These are phyloP conservation scores for Tetradesmus obliquus DNA, from an alignment of 139 green algal species.

Conservation along the genomic window DNA sequence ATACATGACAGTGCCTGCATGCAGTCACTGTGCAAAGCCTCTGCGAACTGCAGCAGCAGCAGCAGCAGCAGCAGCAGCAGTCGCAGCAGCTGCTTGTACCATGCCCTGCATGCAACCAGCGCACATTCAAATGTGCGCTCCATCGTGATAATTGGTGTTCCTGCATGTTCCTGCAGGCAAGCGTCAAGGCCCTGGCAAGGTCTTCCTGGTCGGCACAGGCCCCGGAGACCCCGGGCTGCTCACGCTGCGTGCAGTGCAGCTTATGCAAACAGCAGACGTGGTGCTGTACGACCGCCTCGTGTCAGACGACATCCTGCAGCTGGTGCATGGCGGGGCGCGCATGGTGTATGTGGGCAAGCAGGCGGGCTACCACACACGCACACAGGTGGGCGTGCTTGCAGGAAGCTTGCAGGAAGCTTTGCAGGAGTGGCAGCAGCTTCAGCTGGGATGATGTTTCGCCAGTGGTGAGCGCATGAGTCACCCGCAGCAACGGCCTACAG, in stretches of 20 bases:
- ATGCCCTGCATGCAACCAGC: neutral
- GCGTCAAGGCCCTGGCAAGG: conserved; percentile 58
- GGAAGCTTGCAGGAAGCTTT: neutral
- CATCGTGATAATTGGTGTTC: too few relatives aligned
- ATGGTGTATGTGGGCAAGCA: conserved; percentile 99
- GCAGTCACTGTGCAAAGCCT: neutral
- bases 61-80: neutral
- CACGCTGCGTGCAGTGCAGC: conserved; percentile 88
- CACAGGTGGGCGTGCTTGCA: conserved; percentile 64
- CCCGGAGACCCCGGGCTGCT: conserved; percentile 96
- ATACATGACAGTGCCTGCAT: neutral
- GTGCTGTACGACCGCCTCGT: conserved; percentile 97
- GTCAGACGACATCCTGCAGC: conserved; percentile 89
- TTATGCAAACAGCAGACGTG: conserved; percentile 96
- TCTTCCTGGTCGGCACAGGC: conserved; percentile 97
- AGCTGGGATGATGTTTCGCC: neutral
- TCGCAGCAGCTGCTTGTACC: neutral
- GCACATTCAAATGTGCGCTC: too few relatives aligned
- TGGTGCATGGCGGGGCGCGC: conserved; percentile 77
- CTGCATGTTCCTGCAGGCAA: conserved; percentile 13
- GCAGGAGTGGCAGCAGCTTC: neutral
- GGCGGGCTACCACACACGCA: conserved; percentile 93
- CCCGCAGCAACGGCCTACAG: too few relatives aligned
- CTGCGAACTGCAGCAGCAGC: neutral
- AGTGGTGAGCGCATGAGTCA: too few relatives aligned